A percentile compares a stretch with the other conserved stretches of the same genome.
Evolutionary conservation across 768 basidiomycete genomes (phyloP).

Genomic region (Leccinum rimulosum): DNA sequence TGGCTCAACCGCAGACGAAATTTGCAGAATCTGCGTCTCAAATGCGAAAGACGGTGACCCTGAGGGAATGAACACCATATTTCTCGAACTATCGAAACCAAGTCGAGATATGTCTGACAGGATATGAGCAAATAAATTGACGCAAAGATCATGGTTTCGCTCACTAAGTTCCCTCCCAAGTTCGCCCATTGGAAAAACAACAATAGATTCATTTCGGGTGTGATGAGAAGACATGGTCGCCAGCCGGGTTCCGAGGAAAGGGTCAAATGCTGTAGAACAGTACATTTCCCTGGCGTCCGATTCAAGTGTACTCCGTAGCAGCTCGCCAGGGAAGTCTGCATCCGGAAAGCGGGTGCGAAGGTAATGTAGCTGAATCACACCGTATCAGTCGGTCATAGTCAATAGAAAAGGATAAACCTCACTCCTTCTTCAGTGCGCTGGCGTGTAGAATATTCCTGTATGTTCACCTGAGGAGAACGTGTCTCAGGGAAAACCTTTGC

Average conservation of each 20-base stretch:
- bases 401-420: constrained; percentile 15
- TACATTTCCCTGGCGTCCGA: constrained; percentile 40
- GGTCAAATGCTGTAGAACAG: constrained; percentile 49
- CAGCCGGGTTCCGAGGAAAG: constrained; percentile 53
- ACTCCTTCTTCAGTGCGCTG: constrained; percentile 70
- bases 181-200: constrained; percentile 67
- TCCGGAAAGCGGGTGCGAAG: constrained; percentile 71
- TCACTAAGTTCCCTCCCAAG: constrained; percentile 58
- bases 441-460: constrained; percentile 34
- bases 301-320: constrained; percentile 56
- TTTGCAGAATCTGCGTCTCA: constrained; percentile 67
- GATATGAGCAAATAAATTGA: constrained; percentile 4
- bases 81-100: constrained; percentile 23
- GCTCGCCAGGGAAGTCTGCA: constrained; percentile 66
- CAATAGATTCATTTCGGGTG: constrained; percentile 28
- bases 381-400: neutral
- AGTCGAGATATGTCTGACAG: constrained; percentile 48
- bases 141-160: constrained; percentile 16
- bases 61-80: constrained; percentile 32
- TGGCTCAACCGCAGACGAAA: constrained; percentile 37
- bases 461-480: constrained; percentile 35
- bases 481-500: constrained; percentile 59
- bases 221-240: constrained; percentile 36
- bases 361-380: constrained; percentile 56
- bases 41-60: constrained; percentile 46